Base-by-base conservation (phyloP, 2,329 filamentous ascomycete genomes). In the Trichoderma koningii region DNA sequence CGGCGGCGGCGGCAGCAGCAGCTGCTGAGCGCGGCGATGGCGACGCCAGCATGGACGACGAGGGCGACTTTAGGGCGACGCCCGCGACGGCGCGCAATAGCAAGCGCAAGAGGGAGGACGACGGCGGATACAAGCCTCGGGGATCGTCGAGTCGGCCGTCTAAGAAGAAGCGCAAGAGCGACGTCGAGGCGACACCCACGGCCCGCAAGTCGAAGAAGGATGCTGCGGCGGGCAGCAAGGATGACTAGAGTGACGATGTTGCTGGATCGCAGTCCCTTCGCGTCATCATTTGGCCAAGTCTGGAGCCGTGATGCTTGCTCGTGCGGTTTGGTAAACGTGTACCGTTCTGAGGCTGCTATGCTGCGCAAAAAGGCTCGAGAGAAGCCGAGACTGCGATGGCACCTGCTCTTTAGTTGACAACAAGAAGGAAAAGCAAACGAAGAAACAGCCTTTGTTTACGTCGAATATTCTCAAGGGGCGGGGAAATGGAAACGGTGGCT, bases 91-190 rank as follows among this genome's bases (percentile, higher is more conserved):
- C 45, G 30, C 56, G 56, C 19, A 70, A 76, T 14, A 72, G 76
- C 45, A 83, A 83, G 74, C 79, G 82, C 66, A 87, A 87, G 80
- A 79, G 84, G 30, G 85, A 86, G 41, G 86, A 87, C 7, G 86
- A 88, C 67, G 75, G 77, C 0, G 85, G 85, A 4, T 88, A 88
- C 72, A 80, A 85, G 65, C 85, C 85, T 3, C 85, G 86, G 68
- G 82, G 82, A 3, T 85, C 84, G 2, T 79, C 79, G 2, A 81
- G 79, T 44, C 78, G 84, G 45, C 83, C 83, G 19, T 75, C 77
- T 0, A 87, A 87, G 78, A 83, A 82, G 75, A 87, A 86, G 79
- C 79, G 84, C 4, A 86, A 85, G 80, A 85, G 84, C 69, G 82
- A 83, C 55, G 76, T 70, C 30, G 78, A 76, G 38, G 77, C 69